Evolutionary conservation across 495 filamentous ascomycete species (phyloP).

Genomic region (Penicillium flavigenum): DNA sequence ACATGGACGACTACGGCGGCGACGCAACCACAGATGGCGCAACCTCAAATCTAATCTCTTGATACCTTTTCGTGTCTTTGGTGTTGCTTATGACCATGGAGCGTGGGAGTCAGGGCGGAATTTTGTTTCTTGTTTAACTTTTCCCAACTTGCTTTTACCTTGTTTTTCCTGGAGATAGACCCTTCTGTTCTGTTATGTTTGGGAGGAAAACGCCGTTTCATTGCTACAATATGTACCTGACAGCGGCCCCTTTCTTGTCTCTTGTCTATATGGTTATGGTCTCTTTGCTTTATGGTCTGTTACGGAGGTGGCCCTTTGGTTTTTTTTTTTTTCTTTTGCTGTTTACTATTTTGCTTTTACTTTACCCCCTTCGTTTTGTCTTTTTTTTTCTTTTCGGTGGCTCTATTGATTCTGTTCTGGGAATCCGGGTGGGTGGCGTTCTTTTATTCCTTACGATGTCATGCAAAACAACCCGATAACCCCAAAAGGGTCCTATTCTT

Average conservation of each 20-base stretch:
- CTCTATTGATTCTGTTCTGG: slow-evolving; percentile 7
- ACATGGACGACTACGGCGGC: slow-evolving; percentile 45
- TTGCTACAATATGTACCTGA: slow-evolving; percentile 2
- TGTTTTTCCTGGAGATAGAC: slow-evolving; percentile 14
- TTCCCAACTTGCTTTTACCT: slow-evolving; percentile 11
- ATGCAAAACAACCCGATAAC: slow-evolving; percentile 23
- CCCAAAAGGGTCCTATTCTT: slow-evolving; percentile 18
- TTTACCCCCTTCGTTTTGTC: slow-evolving; percentile 2
- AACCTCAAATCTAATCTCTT: slow-evolving; percentile 42
- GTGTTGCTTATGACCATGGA: slow-evolving; percentile 12
- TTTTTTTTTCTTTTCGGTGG: slow-evolving; percentile 11
- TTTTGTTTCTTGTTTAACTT: slow-evolving; percentile 8
- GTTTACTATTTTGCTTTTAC: not conserved
- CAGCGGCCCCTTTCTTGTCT: slow-evolving; percentile 2
- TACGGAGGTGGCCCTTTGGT: slow-evolving; percentile 10
- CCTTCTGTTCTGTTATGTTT: slow-evolving; percentile 13
- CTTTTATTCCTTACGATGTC: slow-evolving; percentile 30
- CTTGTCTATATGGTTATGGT: slow-evolving; percentile 13
- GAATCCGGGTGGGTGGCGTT: slow-evolving; percentile 21
- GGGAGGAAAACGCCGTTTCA: not conserved
- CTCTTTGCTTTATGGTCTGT: slow-evolving; percentile 1
- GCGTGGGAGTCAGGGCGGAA: slow-evolving; percentile 12
- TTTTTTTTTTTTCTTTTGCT: not conserved
- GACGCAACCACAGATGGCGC: slow-evolving; percentile 46
- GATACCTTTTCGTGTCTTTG: slow-evolving; percentile 11